phyloP scores from a whole-genome alignment of 2,329 filamentous ascomycete species.

The Proliferodiscus dingleyae region DNA sequence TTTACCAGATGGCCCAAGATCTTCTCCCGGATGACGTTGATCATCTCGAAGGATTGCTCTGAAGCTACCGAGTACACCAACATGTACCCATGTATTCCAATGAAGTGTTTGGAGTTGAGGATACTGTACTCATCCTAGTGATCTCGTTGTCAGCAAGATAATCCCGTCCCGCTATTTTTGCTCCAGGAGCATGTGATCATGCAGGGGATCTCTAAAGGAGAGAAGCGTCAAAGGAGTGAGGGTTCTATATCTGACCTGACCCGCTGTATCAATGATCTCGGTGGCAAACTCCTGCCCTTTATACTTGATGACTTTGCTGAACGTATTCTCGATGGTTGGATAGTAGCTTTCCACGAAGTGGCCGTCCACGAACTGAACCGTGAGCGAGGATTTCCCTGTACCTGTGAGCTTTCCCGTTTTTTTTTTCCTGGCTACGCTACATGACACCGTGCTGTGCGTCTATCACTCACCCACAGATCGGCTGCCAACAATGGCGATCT shows the following conservation, averaged over 20 bases:
- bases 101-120: constrained; percentile 96
- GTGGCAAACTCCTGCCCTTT: constrained; percentile 91
- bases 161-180: not conserved
- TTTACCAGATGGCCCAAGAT: constrained; percentile 90
- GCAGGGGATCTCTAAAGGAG: not conserved
- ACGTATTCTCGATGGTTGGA: constrained; percentile 98
- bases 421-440: not conserved
- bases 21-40: constrained; percentile 92
- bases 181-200: not conserved
- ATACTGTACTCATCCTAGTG: constrained; percentile 93
- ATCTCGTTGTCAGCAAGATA: constrained; percentile 10
- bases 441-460: not conserved
- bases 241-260: constrained; percentile 68
- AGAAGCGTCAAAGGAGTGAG: not conserved
- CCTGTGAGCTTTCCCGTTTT: not conserved
- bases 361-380: constrained; percentile 93
- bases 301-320: constrained; percentile 89
- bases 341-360: constrained; percentile 99
- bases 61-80: constrained; percentile 97
- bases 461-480: constrained; percentile 73
- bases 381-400: constrained; percentile 92
- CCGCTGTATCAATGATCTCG: constrained; percentile 97
- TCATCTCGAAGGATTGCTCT: constrained; percentile 94
- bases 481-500: constrained; percentile 93
- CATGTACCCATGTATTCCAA: constrained; percentile 98